These are phyloP conservation scores for Lodderomyces parapsilosis DNA, from an alignment of 1,139 yeast genomes.

Conservation along the genomic window DNA sequence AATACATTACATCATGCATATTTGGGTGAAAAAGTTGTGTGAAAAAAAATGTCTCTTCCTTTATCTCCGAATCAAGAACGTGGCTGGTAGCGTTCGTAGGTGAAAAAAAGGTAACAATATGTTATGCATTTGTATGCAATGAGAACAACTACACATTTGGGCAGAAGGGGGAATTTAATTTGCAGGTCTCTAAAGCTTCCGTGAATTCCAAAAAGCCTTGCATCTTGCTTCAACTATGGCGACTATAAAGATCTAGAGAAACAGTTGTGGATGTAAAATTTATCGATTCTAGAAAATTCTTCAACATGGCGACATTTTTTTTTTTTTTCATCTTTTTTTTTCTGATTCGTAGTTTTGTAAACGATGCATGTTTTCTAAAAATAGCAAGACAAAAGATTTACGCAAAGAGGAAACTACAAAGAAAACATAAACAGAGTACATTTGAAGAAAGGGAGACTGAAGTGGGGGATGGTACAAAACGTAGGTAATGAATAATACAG, in stretches of 20 bases:
- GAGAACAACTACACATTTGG: no score
- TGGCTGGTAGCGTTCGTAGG: not conserved
- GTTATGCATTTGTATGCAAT: no score
- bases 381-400: not conserved
- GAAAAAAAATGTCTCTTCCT: not conserved
- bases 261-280: not conserved
- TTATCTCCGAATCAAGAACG: not conserved
- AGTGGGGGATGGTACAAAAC: not conserved
- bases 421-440: not conserved
- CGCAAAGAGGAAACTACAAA: slow-evolving; percentile 1
- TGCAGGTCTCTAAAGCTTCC: no score
- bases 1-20: not conserved
- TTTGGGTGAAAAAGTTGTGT: not conserved
- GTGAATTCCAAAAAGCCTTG: no score
- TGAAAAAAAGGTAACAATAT: not conserved
- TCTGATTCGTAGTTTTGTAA: not conserved
- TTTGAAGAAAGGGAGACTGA: not conserved
- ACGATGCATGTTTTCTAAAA: not conserved
- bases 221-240: no score
- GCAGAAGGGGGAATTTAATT: no score
- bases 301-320: no score
- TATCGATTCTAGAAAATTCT: slow-evolving; percentile 1
- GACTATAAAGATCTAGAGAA: no score
- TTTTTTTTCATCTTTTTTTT: not conserved
- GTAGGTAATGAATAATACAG: no score